A percentile compares a stretch with the other conserved stretches of the same genome.
These are phyloP conservation scores for Centaurea solstitialis DNA, from an alignment of 129 eudicot genomes.

Conservation along the genomic window DNA sequence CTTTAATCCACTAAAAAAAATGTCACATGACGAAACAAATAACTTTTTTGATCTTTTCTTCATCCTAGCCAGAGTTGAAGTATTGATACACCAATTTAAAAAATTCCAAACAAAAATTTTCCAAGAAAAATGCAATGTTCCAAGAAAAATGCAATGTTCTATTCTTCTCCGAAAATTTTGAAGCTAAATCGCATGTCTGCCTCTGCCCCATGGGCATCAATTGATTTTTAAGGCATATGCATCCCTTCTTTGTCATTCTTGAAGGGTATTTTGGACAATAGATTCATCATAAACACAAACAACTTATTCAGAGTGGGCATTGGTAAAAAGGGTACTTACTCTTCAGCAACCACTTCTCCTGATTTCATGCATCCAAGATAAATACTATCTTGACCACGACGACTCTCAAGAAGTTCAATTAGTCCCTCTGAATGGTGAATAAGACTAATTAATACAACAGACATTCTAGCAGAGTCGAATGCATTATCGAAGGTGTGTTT, in stretches of 20 bases:
- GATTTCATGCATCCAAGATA: conserved; percentile 98
- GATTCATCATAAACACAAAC: background rate
- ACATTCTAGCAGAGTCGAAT: background rate
- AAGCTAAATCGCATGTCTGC: background rate
- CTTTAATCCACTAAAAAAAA: background rate
- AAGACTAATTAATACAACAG: conserved; percentile 3
- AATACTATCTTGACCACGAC: conserved; percentile 70
- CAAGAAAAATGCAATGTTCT: background rate
- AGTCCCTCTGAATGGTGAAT: conserved; percentile 56
- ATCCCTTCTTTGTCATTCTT: background rate
- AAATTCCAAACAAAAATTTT: no score
- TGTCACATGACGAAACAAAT: background rate
- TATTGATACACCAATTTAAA: background rate
- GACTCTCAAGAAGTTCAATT: conserved; percentile 79
- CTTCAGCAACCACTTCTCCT: conserved; percentile 83
- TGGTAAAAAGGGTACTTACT: conserved; percentile 40
- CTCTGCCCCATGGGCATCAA: background rate
- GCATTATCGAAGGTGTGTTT: background rate
- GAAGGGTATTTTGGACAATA: background rate
- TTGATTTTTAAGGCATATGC: background rate
- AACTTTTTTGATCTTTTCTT: background rate
- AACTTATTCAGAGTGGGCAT: background rate
- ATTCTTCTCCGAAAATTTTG: background rate
- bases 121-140: background rate
- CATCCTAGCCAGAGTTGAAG: background rate